Evolutionary conservation across 2,329 filamentous ascomycete species (phyloP), one percentile per base, ranked within the genome.

Genomic region (Aspergillus flavus): DNA sequence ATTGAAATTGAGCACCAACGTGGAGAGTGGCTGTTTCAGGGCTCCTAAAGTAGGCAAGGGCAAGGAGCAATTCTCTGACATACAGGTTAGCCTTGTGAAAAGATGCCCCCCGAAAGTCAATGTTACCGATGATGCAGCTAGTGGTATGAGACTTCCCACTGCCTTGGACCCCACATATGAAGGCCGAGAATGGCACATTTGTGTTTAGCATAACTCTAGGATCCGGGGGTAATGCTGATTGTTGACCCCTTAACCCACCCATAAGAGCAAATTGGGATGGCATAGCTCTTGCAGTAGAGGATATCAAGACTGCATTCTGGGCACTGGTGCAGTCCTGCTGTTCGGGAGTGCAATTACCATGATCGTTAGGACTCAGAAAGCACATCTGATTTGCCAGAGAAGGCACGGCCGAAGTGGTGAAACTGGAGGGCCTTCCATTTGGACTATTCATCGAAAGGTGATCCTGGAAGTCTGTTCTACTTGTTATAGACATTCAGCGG

Each of bases 91-190:
- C 34, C 21, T 11, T 19, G 12, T 19, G 6, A n/a, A n/a, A 21
- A 52, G 4, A 21, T 14, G 19, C 6, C 2, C 12, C 7, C 23
- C 26, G 19, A 23, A 16, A 12, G 7, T 23, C 9, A 41, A 23
- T 16, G 41, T 28, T 57, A 67, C 65, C 63, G 0, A 89, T 76
- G 55, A 90, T 76, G 67, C 83, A 87, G 0, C 85, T 83, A 2
- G 88, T 76, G 0, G 86, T 88, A 62, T 89, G 85, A 23, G 83
- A 86, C 68, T 89, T 89, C 0, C 87, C 87, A 48, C 83, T 85
- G 0, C 87, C 87, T 68, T 89, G 87, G 1, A 84, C 84, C 1
- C 87, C 87, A 63, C 87, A 90, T 23, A 90, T 85, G 70, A 89
- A 89, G 0, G 82, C 78, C 0, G 86, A 88, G 66, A 82, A 86